phyloP scores from a whole-genome alignment of 2,329 filamentous ascomycete genomes.

The Cordyceps farinosa region DNA sequence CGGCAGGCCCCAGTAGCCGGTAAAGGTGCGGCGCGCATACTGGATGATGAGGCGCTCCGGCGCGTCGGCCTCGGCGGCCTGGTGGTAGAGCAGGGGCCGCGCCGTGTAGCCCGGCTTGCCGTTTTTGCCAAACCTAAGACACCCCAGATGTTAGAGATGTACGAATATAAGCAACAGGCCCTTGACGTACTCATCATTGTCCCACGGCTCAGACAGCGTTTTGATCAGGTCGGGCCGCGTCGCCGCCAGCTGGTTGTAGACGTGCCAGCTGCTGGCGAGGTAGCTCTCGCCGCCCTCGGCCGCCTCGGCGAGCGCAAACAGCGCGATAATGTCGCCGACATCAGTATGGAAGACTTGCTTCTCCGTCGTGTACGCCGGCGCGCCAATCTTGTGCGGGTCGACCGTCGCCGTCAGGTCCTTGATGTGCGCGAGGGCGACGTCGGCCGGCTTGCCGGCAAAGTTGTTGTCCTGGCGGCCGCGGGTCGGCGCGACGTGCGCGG shows the following conservation, averaged over 20 bases:
- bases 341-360: conserved; percentile 64
- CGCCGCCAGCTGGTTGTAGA: conserved; percentile 60
- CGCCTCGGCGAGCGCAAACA: conserved; percentile 53
- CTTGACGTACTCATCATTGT: conserved; percentile 37
- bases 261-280: conserved; percentile 53
- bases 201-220: conserved; percentile 51
- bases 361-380: conserved; percentile 57
- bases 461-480: conserved; percentile 51
- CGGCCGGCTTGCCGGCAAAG: conserved; percentile 42
- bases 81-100: conserved; percentile 54
- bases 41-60: conserved; percentile 57
- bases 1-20: conserved; percentile 53
- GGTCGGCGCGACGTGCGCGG: conserved; percentile 52
- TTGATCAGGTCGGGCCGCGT: conserved; percentile 57
- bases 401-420: conserved; percentile 49
- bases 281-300: conserved; percentile 54
- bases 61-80: conserved; percentile 40
- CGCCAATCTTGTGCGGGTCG: conserved; percentile 43
- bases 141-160: background rate
- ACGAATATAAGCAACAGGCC: too few relatives aligned
- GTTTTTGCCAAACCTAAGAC: conserved; percentile 47
- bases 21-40: conserved; percentile 57
- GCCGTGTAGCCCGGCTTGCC: conserved; percentile 40
- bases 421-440: conserved; percentile 57
- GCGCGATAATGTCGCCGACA: conserved; percentile 54